A percentile compares a stretch with the other conserved stretches of the same genome.
These are phyloP conservation scores for Yamadazyma triangularis DNA, from an alignment of 1,139 yeast genomes.

Conservation along the genomic window DNA sequence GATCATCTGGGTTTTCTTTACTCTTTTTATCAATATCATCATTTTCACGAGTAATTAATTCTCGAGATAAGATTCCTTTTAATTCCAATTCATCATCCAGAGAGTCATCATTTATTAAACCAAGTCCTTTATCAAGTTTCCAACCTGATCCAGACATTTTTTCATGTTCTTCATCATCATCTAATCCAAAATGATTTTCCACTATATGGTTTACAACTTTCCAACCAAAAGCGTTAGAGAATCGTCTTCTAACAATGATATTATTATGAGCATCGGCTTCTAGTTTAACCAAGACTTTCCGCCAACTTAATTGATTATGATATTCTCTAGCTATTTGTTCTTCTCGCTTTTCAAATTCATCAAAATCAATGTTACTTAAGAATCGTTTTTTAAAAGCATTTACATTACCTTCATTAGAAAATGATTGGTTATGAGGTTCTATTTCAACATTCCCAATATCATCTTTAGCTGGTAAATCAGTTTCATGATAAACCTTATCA, in stretches of 20 bases:
- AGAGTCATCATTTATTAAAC: slow-evolving; percentile 3
- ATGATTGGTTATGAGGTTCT: slow-evolving; percentile 2
- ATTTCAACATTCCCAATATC: no score
- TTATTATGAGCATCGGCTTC: slow-evolving; percentile 96
- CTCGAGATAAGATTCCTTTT: slow-evolving; percentile 31
- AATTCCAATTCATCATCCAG: slow-evolving; percentile 22
- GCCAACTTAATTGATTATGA: slow-evolving; percentile 84
- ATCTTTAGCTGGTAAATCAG: slow-evolving; percentile 20
- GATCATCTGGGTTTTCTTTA: slow-evolving; percentile 13
- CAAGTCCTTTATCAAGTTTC: slow-evolving; percentile 7
- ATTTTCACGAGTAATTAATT: slow-evolving; percentile 30
- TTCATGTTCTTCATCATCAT: slow-evolving; percentile 10
- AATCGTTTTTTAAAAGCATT: slow-evolving; percentile 13
- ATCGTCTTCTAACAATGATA: slow-evolving; percentile 81
- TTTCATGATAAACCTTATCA: slow-evolving; percentile 36
- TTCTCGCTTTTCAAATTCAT: slow-evolving; percentile 43
- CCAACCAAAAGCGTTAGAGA: slow-evolving; percentile 97
- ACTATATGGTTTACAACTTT: slow-evolving; percentile 83
- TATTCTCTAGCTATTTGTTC: slow-evolving; percentile 86
- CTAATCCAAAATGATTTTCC: slow-evolving; percentile 21
- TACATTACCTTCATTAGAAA: no score
- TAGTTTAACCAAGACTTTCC: slow-evolving; percentile 81
- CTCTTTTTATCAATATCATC: slow-evolving; percentile 25
- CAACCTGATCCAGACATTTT: slow-evolving; percentile 1
- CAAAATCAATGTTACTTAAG: slow-evolving; percentile 19